Evolutionary conservation across 169 alveolate genomes (phyloP).

Genomic region (Plasmodium chabaudi): DNA sequence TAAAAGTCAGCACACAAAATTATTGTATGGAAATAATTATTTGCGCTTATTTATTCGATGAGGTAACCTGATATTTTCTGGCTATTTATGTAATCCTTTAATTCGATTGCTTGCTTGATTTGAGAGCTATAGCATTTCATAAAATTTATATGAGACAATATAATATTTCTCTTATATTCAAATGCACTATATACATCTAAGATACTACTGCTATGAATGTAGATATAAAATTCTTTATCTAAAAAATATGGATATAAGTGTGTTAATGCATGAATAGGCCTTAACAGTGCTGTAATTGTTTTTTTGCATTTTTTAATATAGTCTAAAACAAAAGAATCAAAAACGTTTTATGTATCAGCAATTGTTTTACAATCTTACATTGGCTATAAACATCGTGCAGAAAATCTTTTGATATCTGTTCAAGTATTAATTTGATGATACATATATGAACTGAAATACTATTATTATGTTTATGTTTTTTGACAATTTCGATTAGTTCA

Average conservation of each 20-base stretch:
- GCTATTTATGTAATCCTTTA: slow-evolving; percentile 51
- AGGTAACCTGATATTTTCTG: slow-evolving; percentile 46
- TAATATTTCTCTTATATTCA: slow-evolving; percentile 51
- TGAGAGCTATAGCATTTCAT: slow-evolving; percentile 48
- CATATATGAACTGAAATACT: slow-evolving; percentile 58
- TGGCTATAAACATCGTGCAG: slow-evolving; percentile 32
- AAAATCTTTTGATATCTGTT: slow-evolving; percentile 64
- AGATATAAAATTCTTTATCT: slow-evolving; percentile 67
- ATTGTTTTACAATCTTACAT: slow-evolving; percentile 14
- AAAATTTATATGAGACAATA: slow-evolving; percentile 47
- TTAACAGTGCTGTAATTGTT: neutral
- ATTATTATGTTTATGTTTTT: slow-evolving; percentile 54
- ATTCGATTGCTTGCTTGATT: slow-evolving; percentile 29
- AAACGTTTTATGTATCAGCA: neutral
- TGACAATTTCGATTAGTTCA: slow-evolving; percentile 36
- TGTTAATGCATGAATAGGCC: neutral
- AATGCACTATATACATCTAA: slow-evolving; percentile 50
- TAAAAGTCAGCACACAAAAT: neutral
- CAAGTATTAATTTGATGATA: slow-evolving; percentile 42
- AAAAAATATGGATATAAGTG: neutral
- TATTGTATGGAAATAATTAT: neutral
- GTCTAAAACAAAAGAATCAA: neutral
- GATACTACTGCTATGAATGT: slow-evolving; percentile 57
- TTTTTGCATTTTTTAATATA: neutral
- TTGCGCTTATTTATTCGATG: neutral